phyloP scores from a whole-genome alignment of 345 rosid genomes.

The Rubroshorea leprosula region DNA sequence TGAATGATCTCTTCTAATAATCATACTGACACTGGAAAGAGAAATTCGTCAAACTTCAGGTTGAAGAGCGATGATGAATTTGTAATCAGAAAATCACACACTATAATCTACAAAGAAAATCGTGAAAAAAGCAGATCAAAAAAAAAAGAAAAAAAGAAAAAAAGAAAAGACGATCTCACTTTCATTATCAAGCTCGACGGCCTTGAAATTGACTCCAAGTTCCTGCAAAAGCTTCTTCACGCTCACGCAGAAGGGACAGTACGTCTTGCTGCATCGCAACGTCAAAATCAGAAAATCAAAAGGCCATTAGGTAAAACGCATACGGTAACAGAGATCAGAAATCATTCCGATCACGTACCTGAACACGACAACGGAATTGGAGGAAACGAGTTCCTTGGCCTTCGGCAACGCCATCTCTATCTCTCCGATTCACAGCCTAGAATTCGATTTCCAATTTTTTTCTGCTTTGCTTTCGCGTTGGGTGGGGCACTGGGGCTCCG shows the following conservation, averaged over 20 bases:
- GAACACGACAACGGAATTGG: conserved; percentile 48
- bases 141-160: not conserved
- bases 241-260: conserved; percentile 28
- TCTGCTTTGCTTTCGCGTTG: not conserved
- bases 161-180: conserved; percentile 12
- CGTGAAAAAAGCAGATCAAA: conserved; percentile 9
- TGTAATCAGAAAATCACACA: not conserved
- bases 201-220: conserved; percentile 24
- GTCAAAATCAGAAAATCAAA: accelerated
- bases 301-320: not conserved
- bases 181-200: conserved; percentile 29
- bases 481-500: not conserved
- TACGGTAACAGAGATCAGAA: not conserved
- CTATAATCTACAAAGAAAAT: not conserved
- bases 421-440: not conserved
- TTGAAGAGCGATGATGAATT: not conserved
- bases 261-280: conserved; percentile 24
- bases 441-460: not conserved
- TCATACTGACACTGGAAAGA: too few species aligned
- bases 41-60: too few species aligned
- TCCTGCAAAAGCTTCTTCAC: conserved; percentile 33
- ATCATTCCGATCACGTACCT: conserved; percentile 21
- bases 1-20: too few species aligned
- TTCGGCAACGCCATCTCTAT: conserved; percentile 35
- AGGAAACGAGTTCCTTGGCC: conserved; percentile 40